Base-by-base conservation (phyloP, 768 basidiomycete genomes). In the Rossbeevera mucosa region DNA sequence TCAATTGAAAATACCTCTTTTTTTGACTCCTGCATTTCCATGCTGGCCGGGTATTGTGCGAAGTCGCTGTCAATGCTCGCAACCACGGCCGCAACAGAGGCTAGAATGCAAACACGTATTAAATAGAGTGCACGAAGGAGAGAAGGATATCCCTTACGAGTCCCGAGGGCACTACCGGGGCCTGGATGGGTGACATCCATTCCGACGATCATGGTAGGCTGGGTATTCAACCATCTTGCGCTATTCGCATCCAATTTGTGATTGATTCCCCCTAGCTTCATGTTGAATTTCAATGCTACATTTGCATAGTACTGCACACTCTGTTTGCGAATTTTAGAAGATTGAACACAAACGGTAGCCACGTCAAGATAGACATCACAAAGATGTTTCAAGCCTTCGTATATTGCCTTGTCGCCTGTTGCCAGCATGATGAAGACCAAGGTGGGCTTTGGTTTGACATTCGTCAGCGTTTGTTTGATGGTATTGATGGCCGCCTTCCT, bases 121-220 rank as follows among this genome's bases (percentile, higher is more conserved):
- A 53, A 18, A 45, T 13, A 50, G 4, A n/a, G 24, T 9, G 31
- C 16, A 40, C 9, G 11, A n/a, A 2, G 12, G 26, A 36, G 8
- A 38, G 38, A 16, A 33, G 7, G 0, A 51, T 14, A 33, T 24
- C 38, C 33, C 69, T 52, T 51, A 69, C 67, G 76, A 16, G 80
- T 80, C 13, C 80, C 77, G 25, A 64, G 61, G 56, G 81, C 76
- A 52, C 85, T 88, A 2, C 85, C 84, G 5, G 81, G 83, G 18
- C 89, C 86, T 20, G 89, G 88, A 68, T 92, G 89, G 2, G 87
- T 91, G 21, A 88, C 86, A 46, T 80, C 80, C 72, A 79, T 78
- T 16, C 80, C 80, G 4, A 81, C 76, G 38, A 81, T 52, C 77
- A 81, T 80, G 16, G 80, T 81, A 31, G 75, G 68, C 42, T 64